Percentiles rank a stretch among this genome's conserved stretches.
These are phyloP conservation scores for Leccinum disarticulatum DNA, from an alignment of 768 basidiomycete species.

Conservation along the genomic window DNA sequence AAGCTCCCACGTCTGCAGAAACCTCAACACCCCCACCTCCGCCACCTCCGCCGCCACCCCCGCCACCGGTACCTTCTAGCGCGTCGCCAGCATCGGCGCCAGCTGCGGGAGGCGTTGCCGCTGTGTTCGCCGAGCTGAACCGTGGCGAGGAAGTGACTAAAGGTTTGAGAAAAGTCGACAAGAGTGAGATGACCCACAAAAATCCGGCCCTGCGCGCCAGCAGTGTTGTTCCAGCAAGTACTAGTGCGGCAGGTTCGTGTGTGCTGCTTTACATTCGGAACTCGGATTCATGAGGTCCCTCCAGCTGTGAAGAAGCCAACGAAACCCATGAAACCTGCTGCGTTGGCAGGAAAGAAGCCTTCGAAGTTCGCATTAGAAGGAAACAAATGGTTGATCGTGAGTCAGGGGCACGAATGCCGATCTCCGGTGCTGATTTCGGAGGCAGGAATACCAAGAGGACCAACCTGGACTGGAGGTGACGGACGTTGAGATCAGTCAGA, in stretches of 20 bases:
- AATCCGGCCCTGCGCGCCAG: conserved; percentile 79
- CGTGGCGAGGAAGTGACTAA: conserved; percentile 88
- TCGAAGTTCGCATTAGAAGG: conserved; percentile 87
- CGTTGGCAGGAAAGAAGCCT: conserved; percentile 87
- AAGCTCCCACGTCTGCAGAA: conserved; percentile 33
- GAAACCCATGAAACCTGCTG: conserved; percentile 82
- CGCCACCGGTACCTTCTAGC: conserved; percentile 40
- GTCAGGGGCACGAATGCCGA: conserved; percentile 23
- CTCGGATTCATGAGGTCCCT: neutral
- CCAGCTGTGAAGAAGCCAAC: conserved; percentile 60
- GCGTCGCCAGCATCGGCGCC: conserved; percentile 44
- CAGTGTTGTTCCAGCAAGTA: conserved; percentile 47
- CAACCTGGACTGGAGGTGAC: conserved; percentile 71
- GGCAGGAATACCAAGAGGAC: conserved; percentile 90
- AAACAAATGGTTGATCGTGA: conserved; percentile 90
- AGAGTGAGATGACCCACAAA: conserved; percentile 98
- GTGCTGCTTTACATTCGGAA: conserved; percentile 18
- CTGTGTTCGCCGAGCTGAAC: conserved; percentile 90
- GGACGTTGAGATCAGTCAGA: conserved; percentile 74
- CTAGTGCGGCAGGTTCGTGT: conserved; percentile 33
- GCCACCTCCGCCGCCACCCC: conserved; percentile 57
- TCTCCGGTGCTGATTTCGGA: conserved; percentile 4
- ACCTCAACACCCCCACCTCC: conserved; percentile 43
- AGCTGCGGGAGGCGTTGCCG: conserved; percentile 57
- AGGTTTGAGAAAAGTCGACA: conserved; percentile 89